A percentile compares a stretch with the other conserved stretches of the same genome.
Evolutionary conservation across 495 filamentous ascomycete genomes (phyloP).

Genomic region (Neurospora tetraspora): DNA sequence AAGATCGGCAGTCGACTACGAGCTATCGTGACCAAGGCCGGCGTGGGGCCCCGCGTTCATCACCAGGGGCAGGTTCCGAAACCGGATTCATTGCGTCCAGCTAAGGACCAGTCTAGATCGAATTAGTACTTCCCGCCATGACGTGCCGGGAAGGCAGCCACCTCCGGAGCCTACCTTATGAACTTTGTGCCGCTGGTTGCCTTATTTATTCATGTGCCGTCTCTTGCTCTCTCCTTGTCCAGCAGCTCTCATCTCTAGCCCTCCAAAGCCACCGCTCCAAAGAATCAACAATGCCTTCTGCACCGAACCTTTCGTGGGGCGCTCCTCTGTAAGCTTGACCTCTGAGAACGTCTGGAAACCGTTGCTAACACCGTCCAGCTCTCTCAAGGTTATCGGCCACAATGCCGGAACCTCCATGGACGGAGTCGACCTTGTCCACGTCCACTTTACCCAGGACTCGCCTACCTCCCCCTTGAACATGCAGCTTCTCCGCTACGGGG

Average conservation of each 20-base stretch:
- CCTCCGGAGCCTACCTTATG: not conserved
- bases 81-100: no score
- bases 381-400: not conserved
- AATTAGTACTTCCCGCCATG: not conserved
- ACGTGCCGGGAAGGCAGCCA: not conserved
- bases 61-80: no score
- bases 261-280: not conserved
- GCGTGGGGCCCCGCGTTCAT: not conserved
- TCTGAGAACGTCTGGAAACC: not conserved
- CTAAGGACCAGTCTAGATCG: not conserved
- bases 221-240: not conserved
- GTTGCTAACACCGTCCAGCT: not conserved
- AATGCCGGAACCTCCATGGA: not conserved
- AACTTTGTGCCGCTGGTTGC: no score
- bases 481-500: not conserved
- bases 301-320: not conserved
- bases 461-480: not conserved
- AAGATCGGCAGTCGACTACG: not conserved
- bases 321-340: not conserved
- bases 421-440: not conserved
- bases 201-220: not conserved
- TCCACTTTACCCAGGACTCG: not conserved
- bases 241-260: not conserved
- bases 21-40: not conserved
- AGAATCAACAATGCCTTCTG: not conserved